Base-by-base conservation (phyloP, 2,329 filamentous ascomycete species). In the Cadophora sp. region DNA sequence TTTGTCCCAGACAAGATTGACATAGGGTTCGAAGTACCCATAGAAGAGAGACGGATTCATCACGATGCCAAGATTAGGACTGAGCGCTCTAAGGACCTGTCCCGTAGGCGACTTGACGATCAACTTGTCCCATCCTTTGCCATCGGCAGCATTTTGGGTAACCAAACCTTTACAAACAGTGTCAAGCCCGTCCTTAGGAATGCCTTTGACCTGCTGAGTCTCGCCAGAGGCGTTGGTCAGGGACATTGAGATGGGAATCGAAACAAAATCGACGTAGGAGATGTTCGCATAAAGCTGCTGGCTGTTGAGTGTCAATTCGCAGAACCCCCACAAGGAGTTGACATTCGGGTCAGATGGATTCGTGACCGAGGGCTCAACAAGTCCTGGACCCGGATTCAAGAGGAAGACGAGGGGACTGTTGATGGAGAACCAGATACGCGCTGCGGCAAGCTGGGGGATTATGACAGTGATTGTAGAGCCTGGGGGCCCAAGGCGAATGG, bases 341-440 rank as follows among this genome's bases (percentile, higher is more conserved):
- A 88, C 87, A 77, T 91, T 91, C 1, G 83, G 78, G 74, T 92
- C 89, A 0, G 83, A 77, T 0, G 82, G 77, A 78, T 93, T 93
- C 34, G 87, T 90, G 29, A 90, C 87, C n/a, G 88, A 89, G 0
- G 91, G 91, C 79, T 93, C 91, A 50, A 93, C 91, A 22, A 93
- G 83, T 2, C 87, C 89, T 16, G 91, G 89, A 5, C 70, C 70
- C 1, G 87, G 89, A 79, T 93, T 94, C 63, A 93, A 78, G 12
- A 86, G 81, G 79, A 93, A 93, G 0, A 83, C 87, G 59, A 93
- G 82, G 37, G 84, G 84, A 51, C 79, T 80, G 72, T 85, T 86
- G 68, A 86, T 81, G 64, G 84, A 87, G 78, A 92, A 91, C 88
- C 90, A 94, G 77, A 94, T 86, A 64, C 91, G 86, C 1, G 86